These are phyloP conservation scores for Iberis pinnata DNA, from an alignment of 345 rosid species.

Conservation along the genomic window DNA sequence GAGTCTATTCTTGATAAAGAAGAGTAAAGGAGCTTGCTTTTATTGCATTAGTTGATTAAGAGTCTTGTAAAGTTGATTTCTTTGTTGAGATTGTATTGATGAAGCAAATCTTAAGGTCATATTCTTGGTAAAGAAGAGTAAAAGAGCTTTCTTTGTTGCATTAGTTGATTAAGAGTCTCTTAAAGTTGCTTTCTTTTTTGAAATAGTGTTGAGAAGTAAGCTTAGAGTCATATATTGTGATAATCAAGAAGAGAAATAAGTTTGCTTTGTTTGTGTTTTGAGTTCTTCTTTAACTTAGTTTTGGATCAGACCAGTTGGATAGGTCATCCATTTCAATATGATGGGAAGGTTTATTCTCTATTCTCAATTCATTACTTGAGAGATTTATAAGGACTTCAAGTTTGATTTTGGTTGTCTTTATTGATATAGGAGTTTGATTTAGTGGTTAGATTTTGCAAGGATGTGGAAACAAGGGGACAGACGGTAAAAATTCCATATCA, in stretches of 20 bases:
- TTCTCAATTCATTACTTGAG: neutral
- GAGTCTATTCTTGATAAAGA: too few relatives aligned
- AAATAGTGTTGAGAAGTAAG: too few relatives aligned
- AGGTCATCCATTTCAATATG: constrained; percentile 52
- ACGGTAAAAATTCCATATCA: constrained; percentile 38
- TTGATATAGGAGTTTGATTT: constrained; percentile 56
- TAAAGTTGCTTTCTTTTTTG: constrained; percentile 21
- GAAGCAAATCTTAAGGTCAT: neutral
- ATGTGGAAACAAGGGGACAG: constrained; percentile 78
- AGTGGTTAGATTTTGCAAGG: constrained; percentile 85
- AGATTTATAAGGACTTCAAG: neutral
- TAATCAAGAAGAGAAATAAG: too few relatives aligned
- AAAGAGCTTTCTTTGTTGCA: constrained; percentile 12
- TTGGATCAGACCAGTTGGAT: constrained; percentile 59
- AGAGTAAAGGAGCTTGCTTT: too few relatives aligned
- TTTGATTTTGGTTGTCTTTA: constrained; percentile 9
- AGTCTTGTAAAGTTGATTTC: too few relatives aligned
- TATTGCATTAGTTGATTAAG: too few relatives aligned
- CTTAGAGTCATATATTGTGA: too few relatives aligned
- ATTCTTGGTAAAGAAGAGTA: neutral
- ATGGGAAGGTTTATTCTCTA: constrained; percentile 51
- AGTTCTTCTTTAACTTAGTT: constrained; percentile 33
- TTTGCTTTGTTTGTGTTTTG: too few relatives aligned
- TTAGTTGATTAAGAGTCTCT: constrained; percentile 2
- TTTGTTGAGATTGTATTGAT: neutral